phyloP scores from a whole-genome alignment of 1,284 basidiomycete species.

The Malassezia restricta region DNA sequence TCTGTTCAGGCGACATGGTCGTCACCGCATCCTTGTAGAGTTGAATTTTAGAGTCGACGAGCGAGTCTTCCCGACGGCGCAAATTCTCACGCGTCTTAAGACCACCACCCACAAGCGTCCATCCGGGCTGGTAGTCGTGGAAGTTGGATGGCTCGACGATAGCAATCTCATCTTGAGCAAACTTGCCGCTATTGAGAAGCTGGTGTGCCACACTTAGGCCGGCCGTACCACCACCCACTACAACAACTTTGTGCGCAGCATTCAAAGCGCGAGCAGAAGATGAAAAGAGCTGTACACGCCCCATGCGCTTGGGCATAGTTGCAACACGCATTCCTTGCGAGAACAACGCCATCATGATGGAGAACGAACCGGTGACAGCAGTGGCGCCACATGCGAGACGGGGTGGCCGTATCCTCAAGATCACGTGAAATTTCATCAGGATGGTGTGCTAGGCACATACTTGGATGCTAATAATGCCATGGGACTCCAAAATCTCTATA shows the following conservation, averaged over 20 bases:
- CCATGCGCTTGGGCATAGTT: neutral
- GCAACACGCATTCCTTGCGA: neutral
- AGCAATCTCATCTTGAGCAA: slow-evolving; percentile 29
- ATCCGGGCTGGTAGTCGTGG: slow-evolving; percentile 48
- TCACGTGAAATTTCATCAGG: neutral
- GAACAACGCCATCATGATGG: slow-evolving; percentile 4
- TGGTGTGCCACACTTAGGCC: slow-evolving; percentile 46
- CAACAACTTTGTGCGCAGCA: slow-evolving; percentile 36
- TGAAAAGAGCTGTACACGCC: slow-evolving; percentile 2
- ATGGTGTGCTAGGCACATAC: neutral
- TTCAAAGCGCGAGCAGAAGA: neutral
- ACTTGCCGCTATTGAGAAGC: slow-evolving; percentile 51
- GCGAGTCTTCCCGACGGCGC: slow-evolving; percentile 54
- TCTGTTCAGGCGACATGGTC: slow-evolving; percentile 60
- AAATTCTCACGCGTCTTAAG: slow-evolving; percentile 59
- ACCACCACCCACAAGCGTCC: slow-evolving; percentile 85
- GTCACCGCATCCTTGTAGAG: slow-evolving; percentile 65
- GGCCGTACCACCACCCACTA: slow-evolving; percentile 47
- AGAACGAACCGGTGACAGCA: neutral
- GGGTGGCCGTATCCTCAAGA: neutral
- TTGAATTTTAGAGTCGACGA: slow-evolving; percentile 53
- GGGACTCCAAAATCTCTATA: too few relatives aligned
- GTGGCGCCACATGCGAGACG: neutral
- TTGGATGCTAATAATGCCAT: too few relatives aligned
- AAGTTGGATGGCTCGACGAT: slow-evolving; percentile 32